Evolutionary conservation across 441 rosid species (phyloP).

Genomic region (Populus trichocarpa): DNA sequence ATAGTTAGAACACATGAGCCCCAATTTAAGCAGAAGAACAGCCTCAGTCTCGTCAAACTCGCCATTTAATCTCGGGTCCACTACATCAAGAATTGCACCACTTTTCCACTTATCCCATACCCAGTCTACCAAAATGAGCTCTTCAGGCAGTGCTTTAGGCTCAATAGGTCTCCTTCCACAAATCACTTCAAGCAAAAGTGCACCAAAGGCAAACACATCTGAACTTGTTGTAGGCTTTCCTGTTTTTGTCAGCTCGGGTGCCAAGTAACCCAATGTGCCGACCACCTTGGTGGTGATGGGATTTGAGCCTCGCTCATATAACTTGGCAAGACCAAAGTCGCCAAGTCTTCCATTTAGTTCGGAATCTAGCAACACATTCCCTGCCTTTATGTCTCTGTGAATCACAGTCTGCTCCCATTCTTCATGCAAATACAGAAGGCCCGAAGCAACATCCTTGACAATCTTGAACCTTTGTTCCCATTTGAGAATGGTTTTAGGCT

Average conservation of each 20-base stretch:
- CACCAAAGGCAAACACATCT: slow-evolving; percentile 71
- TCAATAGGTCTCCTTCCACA: slow-evolving; percentile 68
- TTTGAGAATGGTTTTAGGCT: too few species aligned
- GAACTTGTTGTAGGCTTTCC: slow-evolving; percentile 56
- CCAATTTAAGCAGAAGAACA: neutral
- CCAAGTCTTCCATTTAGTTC: slow-evolving; percentile 58
- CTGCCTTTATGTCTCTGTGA: too few species aligned
- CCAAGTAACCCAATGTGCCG: slow-evolving; percentile 69
- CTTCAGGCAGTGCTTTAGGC: slow-evolving; percentile 52
- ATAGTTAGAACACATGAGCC: neutral
- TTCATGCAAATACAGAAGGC: too few species aligned
- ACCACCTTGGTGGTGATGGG: slow-evolving; percentile 58
- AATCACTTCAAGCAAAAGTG: slow-evolving; percentile 51
- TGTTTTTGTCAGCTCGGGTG: slow-evolving; percentile 63
- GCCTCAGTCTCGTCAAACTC: slow-evolving; percentile 25
- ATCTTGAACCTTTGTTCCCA: too few species aligned
- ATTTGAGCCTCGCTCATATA: slow-evolving; percentile 52
- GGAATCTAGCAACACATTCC: slow-evolving; percentile 48
- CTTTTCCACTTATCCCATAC: slow-evolving; percentile 56
- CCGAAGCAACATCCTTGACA: too few species aligned
- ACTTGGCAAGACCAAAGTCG: slow-evolving; percentile 65
- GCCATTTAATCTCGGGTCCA: slow-evolving; percentile 49
- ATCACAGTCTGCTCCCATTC: too few species aligned
- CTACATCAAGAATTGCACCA: slow-evolving; percentile 49
- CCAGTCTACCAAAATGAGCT: slow-evolving; percentile 26